These are phyloP conservation scores for Carex scoparia DNA, from an alignment of 176 grass and related monocot species.

Conservation along the genomic window DNA sequence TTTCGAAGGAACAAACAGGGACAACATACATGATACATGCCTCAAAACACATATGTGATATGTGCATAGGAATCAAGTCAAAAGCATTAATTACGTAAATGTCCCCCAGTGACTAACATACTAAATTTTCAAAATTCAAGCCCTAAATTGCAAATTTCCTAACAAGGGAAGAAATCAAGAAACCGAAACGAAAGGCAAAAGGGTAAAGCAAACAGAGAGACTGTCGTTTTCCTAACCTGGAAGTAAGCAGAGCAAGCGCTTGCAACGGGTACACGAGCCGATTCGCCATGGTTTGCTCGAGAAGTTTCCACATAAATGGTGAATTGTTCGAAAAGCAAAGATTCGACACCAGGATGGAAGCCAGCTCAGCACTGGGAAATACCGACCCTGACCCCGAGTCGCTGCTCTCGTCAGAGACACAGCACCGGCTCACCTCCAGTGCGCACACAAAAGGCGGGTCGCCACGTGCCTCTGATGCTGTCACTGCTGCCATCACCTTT, in stretches of 20 bases:
- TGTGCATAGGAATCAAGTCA: not conserved
- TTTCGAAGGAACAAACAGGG: not conserved
- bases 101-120: not conserved
- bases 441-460: not conserved
- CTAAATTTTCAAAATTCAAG: not conserved
- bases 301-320: conserved; percentile 76
- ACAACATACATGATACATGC: not conserved
- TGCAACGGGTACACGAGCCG: conserved; percentile 64
- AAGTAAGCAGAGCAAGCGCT: conserved; percentile 71
- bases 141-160: not conserved
- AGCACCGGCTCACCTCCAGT: not conserved
- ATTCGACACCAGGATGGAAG: conserved; percentile 75
- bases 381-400: not conserved
- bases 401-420: not conserved
- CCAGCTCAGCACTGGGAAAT: conserved; percentile 32
- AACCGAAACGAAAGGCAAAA: no score
- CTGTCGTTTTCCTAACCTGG: conserved; percentile 36
- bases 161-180: not conserved
- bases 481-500: not conserved
- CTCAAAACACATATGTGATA: not conserved
- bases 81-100: not conserved
- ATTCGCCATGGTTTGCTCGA: conserved; percentile 60
- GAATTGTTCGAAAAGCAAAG: conserved; percentile 83
- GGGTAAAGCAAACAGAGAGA: not conserved
- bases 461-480: not conserved